phyloP scores from a whole-genome alignment of 805 yeast genomes.

The Metschnikowia cerradonensis region DNA sequence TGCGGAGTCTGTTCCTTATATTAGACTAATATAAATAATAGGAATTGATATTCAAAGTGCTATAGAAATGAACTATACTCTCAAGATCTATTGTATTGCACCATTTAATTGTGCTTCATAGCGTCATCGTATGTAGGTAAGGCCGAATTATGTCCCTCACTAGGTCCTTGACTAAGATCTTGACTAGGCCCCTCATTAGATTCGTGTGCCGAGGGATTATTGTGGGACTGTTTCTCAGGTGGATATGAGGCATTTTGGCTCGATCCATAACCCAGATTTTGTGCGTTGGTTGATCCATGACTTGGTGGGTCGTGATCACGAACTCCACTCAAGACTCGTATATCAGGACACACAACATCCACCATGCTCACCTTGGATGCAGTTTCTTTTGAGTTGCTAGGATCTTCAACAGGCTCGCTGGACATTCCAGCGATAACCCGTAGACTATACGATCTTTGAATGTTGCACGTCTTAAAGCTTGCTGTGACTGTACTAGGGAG shows the following conservation, averaged over 20 bases:
- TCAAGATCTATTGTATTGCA: too few species aligned
- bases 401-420: constrained; percentile 18
- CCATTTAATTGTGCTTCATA: not conserved
- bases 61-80: too few species aligned
- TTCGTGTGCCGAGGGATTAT: not conserved
- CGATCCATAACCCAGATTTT: constrained; percentile 2
- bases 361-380: constrained; percentile 23
- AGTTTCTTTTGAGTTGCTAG: constrained; percentile 14
- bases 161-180: not conserved
- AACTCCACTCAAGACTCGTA: constrained; percentile 34
- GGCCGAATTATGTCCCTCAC: not conserved
- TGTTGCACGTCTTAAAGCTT: constrained; percentile 53
- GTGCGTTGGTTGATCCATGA: not conserved
- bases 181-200: not conserved
- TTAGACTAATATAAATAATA: not conserved
- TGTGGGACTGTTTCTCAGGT: constrained; percentile 1
- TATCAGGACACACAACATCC: constrained; percentile 29
- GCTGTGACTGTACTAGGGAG: constrained; percentile 51
- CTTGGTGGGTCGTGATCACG: constrained; percentile 14
- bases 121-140: constrained; percentile 3
- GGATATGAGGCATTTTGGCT: constrained; percentile 5
- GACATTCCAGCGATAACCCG: constrained; percentile 29
- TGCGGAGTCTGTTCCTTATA: not conserved
- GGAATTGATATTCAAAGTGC: not conserved
- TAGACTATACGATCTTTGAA: constrained; percentile 42